Evolutionary conservation across 2,329 filamentous ascomycete genomes (phyloP), one percentile per base, ranked within the genome.

Genomic region (Capronia coronata): DNA sequence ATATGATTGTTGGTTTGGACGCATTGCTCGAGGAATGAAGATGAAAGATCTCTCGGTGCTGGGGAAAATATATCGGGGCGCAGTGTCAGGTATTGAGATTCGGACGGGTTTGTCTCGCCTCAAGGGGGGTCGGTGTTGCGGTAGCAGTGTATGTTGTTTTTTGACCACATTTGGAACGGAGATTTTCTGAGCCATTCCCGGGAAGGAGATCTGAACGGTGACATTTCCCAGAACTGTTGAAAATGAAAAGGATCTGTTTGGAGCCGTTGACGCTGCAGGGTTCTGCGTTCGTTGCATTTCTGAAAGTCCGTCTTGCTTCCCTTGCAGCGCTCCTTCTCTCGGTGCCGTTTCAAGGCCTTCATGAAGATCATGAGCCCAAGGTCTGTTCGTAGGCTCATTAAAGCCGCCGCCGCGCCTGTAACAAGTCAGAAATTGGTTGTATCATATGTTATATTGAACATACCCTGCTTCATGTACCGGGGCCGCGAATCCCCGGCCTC

Each of bases 101-200:
- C 93, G 84, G 34, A 97, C 93, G 6, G 93, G 93, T 66, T 97
- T 98, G 71, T 98, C 93, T 61, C 93, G 84, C 55, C 93, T 86
- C 42, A 98, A 78, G 44, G 93, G 93, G 16, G 93, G 93, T 18
- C 93, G 83, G 68, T 97, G 93, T 64, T 97, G 88, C 16, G 93
- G 93, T 42, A 98, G 79, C 61, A 91, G 89, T 34, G 89, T 96
- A 68, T 98, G 91, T 63, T 93, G 86, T 67, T 87, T 93, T 58
- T 94, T 82, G 40, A 86, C 80, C 56, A 94, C 80, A 54, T 83
- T 83, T 23, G 86, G 75, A 64, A 91, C 88, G 35, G 79, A 70
- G 39, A 84, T 78, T 4, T 88, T 79, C 23, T 77, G 76, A 60
- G 82, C 79, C 79, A 94, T 86, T 18, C 80, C 78, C 1, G 87